A percentile compares a stretch with the other conserved stretches of the same genome.
Evolutionary conservation across 2,329 filamentous ascomycete genomes (phyloP).

Genomic region (Tolypocladium ovalisporum): DNA sequence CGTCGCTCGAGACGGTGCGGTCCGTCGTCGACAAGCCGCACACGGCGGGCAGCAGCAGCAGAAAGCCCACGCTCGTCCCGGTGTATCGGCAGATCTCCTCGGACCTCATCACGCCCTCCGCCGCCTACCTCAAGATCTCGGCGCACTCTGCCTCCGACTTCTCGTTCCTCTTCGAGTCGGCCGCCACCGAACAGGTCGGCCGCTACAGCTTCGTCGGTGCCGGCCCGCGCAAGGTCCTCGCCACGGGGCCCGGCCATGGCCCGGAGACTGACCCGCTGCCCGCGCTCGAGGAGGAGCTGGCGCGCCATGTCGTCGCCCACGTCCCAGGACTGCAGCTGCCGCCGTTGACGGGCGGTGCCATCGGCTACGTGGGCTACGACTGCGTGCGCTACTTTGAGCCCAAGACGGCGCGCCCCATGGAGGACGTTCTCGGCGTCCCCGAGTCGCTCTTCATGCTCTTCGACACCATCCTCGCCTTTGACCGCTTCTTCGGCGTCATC

Average conservation of each 20-base stretch:
- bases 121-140: slow-evolving; percentile 86
- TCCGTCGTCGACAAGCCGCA: slow-evolving; percentile 28
- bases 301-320: slow-evolving; percentile 66
- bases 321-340: slow-evolving; percentile 77
- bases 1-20: slow-evolving; percentile 34
- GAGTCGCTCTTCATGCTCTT: slow-evolving; percentile 97
- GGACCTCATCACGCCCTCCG: slow-evolving; percentile 88
- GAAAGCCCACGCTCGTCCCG: slow-evolving; percentile 61
- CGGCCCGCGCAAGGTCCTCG: slow-evolving; percentile 67
- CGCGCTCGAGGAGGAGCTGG: slow-evolving; percentile 69
- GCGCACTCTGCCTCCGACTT: slow-evolving; percentile 56
- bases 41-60: slow-evolving; percentile 11
- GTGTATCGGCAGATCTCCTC: slow-evolving; percentile 78
- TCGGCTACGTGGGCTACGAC: slow-evolving; percentile 96
- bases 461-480: slow-evolving; percentile 87
- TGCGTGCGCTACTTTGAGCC: slow-evolving; percentile 97
- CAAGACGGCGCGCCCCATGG: slow-evolving; percentile 79
- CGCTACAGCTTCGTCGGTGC: slow-evolving; percentile 93
- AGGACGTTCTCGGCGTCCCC: slow-evolving; percentile 79
- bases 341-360: slow-evolving; percentile 79
- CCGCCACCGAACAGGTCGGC: slow-evolving; percentile 85
- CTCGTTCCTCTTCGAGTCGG: slow-evolving; percentile 94
- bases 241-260: slow-evolving; percentile 81
- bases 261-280: slow-evolving; percentile 76
- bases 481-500: slow-evolving; percentile 86